phyloP scores from a whole-genome alignment of 495 filamentous ascomycete species.

The Annulohypoxylon stygium region DNA sequence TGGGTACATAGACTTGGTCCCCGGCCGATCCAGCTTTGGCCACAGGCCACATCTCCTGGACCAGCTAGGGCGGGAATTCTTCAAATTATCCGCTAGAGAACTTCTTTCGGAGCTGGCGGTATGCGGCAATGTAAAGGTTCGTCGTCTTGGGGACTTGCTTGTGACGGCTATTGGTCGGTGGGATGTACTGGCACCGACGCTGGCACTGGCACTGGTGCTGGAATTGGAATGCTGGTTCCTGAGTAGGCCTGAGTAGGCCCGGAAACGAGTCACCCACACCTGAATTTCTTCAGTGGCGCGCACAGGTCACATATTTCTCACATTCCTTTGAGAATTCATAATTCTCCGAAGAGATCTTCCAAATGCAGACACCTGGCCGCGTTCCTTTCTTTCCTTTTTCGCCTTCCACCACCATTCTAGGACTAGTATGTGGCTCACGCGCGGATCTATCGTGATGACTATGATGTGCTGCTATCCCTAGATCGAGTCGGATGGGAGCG shows the following conservation, averaged over 20 bases:
- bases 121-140: conserved; percentile 7
- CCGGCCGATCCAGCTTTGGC: conserved; percentile 30
- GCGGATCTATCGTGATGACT: neutral
- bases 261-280: conserved; percentile 48
- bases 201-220: no score
- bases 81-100: conserved; percentile 8
- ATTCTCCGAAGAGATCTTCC: conserved; percentile 38
- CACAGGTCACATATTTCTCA: conserved; percentile 29
- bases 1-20: conserved; percentile 13
- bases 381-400: conserved; percentile 34
- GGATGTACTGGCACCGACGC: conserved; percentile 23
- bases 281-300: conserved; percentile 40
- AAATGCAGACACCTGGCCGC: conserved; percentile 50
- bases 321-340: conserved; percentile 47
- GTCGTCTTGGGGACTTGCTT: conserved; percentile 14
- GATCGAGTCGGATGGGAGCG: neutral
- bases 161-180: conserved; percentile 23
- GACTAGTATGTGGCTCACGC: conserved; percentile 31
- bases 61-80: conserved; percentile 1
- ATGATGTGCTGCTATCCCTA: conserved; percentile 14
- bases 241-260: conserved; percentile 18
- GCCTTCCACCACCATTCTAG: conserved; percentile 18
- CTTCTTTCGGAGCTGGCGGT: conserved; percentile 24
- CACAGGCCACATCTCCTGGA: conserved; percentile 33
- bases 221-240: conserved; percentile 45